Evolutionary conservation across 768 basidiomycete species (phyloP).

Genomic region (Mycena metata): DNA sequence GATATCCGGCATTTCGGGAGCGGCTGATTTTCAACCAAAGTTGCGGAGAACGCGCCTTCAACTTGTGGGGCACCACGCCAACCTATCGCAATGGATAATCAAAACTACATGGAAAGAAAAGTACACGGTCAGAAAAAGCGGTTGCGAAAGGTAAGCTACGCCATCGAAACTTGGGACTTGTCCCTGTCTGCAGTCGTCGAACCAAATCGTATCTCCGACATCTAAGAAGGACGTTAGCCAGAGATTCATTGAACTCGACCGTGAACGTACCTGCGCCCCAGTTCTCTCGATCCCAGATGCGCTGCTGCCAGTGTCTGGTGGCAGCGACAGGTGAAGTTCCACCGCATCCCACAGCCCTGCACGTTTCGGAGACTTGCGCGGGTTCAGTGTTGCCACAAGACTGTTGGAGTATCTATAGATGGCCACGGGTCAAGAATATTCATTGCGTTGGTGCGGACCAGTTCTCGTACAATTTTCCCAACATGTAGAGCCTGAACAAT

Average conservation of each 20-base stretch:
- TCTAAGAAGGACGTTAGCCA: constrained; percentile 10
- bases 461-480: constrained; percentile 19
- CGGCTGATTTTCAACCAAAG: too few relatives aligned
- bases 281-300: constrained; percentile 6
- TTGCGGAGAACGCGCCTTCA: too few relatives aligned
- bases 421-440: constrained; percentile 15
- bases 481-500: constrained; percentile 14
- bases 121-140: constrained; percentile 7
- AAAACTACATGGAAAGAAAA: not conserved
- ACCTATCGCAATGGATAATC: not conserved
- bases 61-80: too few relatives aligned
- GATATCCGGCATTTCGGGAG: too few relatives aligned
- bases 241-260: constrained; percentile 5
- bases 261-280: constrained; percentile 9
- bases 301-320: constrained; percentile 9
- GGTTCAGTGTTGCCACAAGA: constrained; percentile 19
- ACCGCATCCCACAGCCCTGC: constrained; percentile 16
- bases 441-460: constrained; percentile 8
- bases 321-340: constrained; percentile 12
- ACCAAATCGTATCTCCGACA: constrained; percentile 8
- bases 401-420: constrained; percentile 22
- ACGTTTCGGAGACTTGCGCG: constrained; percentile 11
- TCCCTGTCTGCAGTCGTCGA: constrained; percentile 8
- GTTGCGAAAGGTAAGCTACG: too few relatives aligned
- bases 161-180: constrained; percentile 12